A percentile compares a stretch with the other conserved stretches of the same genome.
Conservation (phyloP, 495 filamentous ascomycete species). For the Talaromyces thailandensis region DNA sequence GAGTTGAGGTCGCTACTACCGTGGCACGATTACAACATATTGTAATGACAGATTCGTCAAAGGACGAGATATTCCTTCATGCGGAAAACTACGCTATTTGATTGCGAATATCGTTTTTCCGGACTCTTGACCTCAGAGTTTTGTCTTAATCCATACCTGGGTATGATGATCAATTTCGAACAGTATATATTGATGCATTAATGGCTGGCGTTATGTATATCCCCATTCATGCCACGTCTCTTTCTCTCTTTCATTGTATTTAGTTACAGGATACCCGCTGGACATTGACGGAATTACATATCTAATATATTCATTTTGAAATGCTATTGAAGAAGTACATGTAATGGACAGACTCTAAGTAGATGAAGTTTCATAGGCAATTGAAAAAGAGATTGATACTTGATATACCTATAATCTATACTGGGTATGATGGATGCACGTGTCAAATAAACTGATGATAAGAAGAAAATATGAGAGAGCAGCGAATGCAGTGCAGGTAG, state of each 20-base stretch:
- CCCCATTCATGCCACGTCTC: background rate
- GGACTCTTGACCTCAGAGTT: background rate
- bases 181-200: background rate
- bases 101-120: background rate
- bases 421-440: background rate
- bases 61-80: constrained; percentile 91
- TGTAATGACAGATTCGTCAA: constrained; percentile 66
- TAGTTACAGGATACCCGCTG: constrained; percentile 1
- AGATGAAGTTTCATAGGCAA: background rate
- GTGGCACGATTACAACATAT: constrained; percentile 75
- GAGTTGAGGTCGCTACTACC: constrained; percentile 73
- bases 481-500: constrained; percentile 1
- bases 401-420: background rate
- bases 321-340: background rate
- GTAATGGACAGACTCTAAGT: background rate
- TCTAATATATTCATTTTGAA: background rate
- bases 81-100: constrained; percentile 88
- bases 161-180: background rate
- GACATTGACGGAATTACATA: background rate
- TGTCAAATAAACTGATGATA: background rate
- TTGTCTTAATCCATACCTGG: background rate
- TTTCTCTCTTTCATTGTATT: background rate
- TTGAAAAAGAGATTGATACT: background rate
- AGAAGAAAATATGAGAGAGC: background rate
- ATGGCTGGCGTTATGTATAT: background rate